Evolutionary conservation across 1,284 basidiomycete genomes (phyloP), one percentile per base, ranked within the genome.

Genomic region (Paramarasmius palmivorus): DNA sequence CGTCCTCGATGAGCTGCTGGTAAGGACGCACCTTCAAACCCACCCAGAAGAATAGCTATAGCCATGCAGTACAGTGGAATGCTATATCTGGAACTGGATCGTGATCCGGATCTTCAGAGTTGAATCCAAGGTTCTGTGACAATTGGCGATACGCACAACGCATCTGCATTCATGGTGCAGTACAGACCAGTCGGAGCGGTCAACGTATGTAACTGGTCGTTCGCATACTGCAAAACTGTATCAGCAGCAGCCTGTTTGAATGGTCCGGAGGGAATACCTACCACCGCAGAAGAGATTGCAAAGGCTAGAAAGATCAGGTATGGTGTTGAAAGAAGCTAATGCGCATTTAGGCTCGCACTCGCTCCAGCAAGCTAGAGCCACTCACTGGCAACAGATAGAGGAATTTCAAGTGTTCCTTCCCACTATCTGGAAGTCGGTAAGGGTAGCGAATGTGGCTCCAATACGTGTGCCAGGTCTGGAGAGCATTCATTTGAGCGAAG

Each of bases 41-140:
- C 57, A 82, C 82, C 60, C 34, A 79, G 73, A 37, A 75, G 47
- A 19, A 66, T 47, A 54, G 81, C 61, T 4, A 77, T 59, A 22
- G 67, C 59, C 40, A 72, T 67, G 56, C 78, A 81, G 57, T 78
- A 81, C 5, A 72, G 63, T 5, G 82, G 76, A n/a, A 76, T 73
- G 19, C 68, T 65, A 49, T 67, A 71, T 34, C 66, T 66, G 54
- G 68, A 63, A 51, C 71, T 76, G 53, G 19, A 46, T 46, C 42
- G 34, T 39, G 50, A 55, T 55, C 53, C 58, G 54, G 2, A n/a
- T n/a, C n/a, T n/a, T n/a, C n/a, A n/a, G n/a, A n/a, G n/a, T n/a
- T n/a, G n/a, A n/a, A n/a, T n/a, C n/a, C n/a, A n/a, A n/a, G n/a
- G n/a, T n/a, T n/a, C 54, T 15, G 50, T 44, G 59, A 49, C 45